A percentile compares a stretch with the other conserved stretches of the same genome.
Evolutionary conservation across 2,329 filamentous ascomycete species (phyloP).

Genomic region (Colletotrichum navitas): DNA sequence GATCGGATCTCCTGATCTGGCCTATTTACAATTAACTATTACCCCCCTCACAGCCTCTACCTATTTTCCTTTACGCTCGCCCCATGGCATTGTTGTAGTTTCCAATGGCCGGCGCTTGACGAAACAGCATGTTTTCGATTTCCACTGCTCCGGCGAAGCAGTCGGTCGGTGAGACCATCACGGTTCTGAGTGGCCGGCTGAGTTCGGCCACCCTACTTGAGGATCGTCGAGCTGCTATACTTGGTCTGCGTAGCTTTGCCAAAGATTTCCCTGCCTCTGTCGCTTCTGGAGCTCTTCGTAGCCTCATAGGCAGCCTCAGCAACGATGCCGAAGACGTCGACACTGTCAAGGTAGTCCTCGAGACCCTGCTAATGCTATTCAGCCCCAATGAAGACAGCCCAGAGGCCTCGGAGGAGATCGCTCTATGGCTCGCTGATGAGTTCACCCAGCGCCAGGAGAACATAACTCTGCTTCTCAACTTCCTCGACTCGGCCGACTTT

Average conservation of each 20-base stretch:
- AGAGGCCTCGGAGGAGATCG: slow-evolving; percentile 96
- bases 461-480: slow-evolving; percentile 88
- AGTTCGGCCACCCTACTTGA: slow-evolving; percentile 92
- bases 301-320: slow-evolving; percentile 85
- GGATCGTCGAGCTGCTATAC: slow-evolving; percentile 92
- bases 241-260: slow-evolving; percentile 93
- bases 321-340: slow-evolving; percentile 96
- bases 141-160: slow-evolving; percentile 88
- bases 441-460: slow-evolving; percentile 99
- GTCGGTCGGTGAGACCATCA: slow-evolving; percentile 95
- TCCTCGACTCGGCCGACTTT: slow-evolving; percentile 89
- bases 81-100: slow-evolving; percentile 17
- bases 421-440: slow-evolving; percentile 95
- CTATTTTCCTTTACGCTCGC: neutral
- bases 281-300: slow-evolving; percentile 90
- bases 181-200: slow-evolving; percentile 86
- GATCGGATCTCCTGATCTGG: slow-evolving; percentile 5
- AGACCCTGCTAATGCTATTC: slow-evolving; percentile 96
- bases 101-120: slow-evolving; percentile 40
- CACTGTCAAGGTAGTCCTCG: slow-evolving; percentile 93
- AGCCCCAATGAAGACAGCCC: slow-evolving; percentile 78
- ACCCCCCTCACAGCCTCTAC: neutral
- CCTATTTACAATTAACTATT: neutral
- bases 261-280: slow-evolving; percentile 97
- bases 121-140: slow-evolving; percentile 70